These are phyloP conservation scores for Leptomonas pyrrhocoris DNA, from an alignment of 208 protist genomes.

Conservation along the genomic window DNA sequence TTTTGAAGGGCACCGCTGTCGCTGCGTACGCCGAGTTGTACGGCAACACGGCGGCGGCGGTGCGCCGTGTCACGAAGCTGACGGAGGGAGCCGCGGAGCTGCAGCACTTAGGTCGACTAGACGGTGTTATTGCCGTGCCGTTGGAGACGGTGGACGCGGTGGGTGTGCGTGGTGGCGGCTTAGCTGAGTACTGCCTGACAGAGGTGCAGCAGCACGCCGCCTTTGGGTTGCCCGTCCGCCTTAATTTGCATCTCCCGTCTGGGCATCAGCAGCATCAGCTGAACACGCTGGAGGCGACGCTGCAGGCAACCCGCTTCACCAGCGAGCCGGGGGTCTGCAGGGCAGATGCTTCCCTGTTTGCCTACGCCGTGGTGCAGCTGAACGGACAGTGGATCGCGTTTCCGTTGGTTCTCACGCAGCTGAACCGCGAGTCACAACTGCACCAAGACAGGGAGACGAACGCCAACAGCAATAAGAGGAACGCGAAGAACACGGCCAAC, in stretches of 20 bases:
- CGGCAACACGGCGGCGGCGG: constrained; percentile 34
- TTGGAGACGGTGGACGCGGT: constrained; percentile 40
- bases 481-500: background rate
- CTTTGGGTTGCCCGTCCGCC: constrained; percentile 67
- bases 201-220: constrained; percentile 64
- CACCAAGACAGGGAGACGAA: background rate
- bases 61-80: constrained; percentile 31
- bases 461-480: background rate
- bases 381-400: constrained; percentile 53
- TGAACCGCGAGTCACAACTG: constrained; percentile 1
- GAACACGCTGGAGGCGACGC: constrained; percentile 16
- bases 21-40: constrained; percentile 86
- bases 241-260: constrained; percentile 31
- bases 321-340: background rate
- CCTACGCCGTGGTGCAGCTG: constrained; percentile 51
- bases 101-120: constrained; percentile 18
- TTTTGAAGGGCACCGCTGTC: constrained; percentile 64
- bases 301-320: constrained; percentile 22
- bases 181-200: constrained; percentile 42
- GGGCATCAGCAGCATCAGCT: constrained; percentile 21
- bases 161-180: constrained; percentile 22
- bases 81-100: constrained; percentile 22
- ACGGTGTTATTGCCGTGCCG: constrained; percentile 36
- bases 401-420: constrained; percentile 56
- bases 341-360: constrained; percentile 50